Evolutionary conservation across 192 early-diverging fungal genomes (phyloP), one percentile per base, ranked within the genome.

Genomic region (Coemansia sp.): DNA sequence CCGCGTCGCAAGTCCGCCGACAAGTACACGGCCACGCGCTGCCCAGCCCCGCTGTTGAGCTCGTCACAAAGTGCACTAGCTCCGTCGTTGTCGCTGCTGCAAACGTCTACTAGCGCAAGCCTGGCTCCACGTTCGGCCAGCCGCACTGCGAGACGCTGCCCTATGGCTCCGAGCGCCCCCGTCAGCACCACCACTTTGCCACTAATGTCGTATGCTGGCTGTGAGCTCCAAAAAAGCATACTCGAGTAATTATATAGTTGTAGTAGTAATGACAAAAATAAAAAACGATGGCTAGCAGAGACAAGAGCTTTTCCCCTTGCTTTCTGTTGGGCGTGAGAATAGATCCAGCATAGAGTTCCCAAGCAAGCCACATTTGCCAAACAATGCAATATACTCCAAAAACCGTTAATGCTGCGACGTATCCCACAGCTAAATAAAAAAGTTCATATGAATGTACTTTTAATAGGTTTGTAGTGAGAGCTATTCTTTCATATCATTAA

Each of bases 151-250:
- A 83, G 64, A 1, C 57, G 62, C 18, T 57, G 70, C 6, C 81
- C 81, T 8, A 83, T 78, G 13, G 75, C 80, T 1, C 75, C 76
- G 0, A 78, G 66, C 5, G 72, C 80, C 4, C 80, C 80, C 0
- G 80, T 83, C n/a, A 83, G 16, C 38, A 83, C 29, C 10, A 65
- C 75, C 3, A 78, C 76, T 44, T 78, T 75, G 16, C 66, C 76
- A 16, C 36, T 38, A 16, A 75, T 40, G 52, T 66, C 68, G 36
- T 80, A 75, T 9, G 46, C 57, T 1, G 57, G 57, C 16, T 24
- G 15, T 22, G 20, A 34, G 29, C 43, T 36, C 44, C 44, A 50
- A 62, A 62, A 50, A 33, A 61, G 27, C 44, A 62, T 55, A 38
- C 20, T 46, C 16, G 11, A 52, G 22, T 40, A 68, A 27, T 29